A percentile compares a stretch with the other conserved stretches of the same genome.
Conservation (phyloP, 2,329 filamentous ascomycete genomes). For the Fusarium torreyae region DNA sequence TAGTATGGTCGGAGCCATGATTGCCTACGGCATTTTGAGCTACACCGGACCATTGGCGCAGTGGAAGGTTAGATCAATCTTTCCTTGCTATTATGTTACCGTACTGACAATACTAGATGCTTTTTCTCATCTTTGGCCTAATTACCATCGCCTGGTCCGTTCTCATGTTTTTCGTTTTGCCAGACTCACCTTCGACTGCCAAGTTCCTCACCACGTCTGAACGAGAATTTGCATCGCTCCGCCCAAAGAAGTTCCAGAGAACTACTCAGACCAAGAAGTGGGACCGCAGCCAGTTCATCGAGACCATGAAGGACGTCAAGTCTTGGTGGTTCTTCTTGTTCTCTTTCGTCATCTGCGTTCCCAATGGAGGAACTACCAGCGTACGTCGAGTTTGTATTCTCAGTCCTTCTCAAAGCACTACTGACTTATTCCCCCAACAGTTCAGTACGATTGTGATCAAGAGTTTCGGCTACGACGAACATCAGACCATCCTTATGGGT, state of each 20-base stretch:
- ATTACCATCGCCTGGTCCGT: constrained; percentile 21
- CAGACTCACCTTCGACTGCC: constrained; percentile 6
- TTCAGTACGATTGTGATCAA: constrained; percentile 28
- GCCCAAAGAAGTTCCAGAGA: constrained; percentile 22
- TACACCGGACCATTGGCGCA: constrained; percentile 7
- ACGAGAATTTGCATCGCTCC: constrained; percentile 11
- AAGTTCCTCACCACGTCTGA: constrained; percentile 11
- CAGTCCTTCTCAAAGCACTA: fast-evolving
- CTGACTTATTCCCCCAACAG: background rate
- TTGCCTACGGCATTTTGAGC: constrained; percentile 8
- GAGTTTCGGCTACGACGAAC: constrained; percentile 20
- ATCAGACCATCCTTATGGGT: constrained; percentile 25
- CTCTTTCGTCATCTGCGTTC: constrained; percentile 25
- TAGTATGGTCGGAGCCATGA: constrained; percentile 22
- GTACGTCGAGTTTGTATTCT: background rate
- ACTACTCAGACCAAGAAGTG: constrained; percentile 28
- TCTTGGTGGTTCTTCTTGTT: constrained; percentile 28
- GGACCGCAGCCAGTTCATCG: constrained; percentile 2
- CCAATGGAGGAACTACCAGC: constrained; percentile 5
- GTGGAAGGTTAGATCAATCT: background rate
- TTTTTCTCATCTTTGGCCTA: constrained; percentile 16
- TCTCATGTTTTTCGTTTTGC: constrained; percentile 8
- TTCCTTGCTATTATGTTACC: fast-evolving
- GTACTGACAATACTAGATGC: background rate
- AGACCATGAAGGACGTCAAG: constrained; percentile 21